These are phyloP conservation scores for Saccharomyces hybrid DNA, from an alignment of 1,139 yeast species.

Conservation along the genomic window DNA sequence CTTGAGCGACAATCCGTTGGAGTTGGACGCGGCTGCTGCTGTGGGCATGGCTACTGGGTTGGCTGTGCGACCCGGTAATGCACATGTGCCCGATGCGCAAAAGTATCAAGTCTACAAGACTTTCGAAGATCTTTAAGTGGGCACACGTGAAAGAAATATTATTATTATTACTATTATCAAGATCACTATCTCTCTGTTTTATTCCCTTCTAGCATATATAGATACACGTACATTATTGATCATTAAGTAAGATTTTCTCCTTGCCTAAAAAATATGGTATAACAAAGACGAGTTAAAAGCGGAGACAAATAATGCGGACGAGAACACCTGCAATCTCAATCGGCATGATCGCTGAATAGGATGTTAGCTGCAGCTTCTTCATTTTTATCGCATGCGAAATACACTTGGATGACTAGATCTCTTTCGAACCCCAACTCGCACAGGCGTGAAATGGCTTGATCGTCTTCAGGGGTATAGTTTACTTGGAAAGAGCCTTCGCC, in stretches of 20 bases:
- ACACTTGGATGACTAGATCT: slow-evolving; percentile 81
- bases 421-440: slow-evolving; percentile 92
- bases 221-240: neutral
- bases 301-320: neutral
- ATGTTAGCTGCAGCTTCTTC: slow-evolving; percentile 95
- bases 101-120: slow-evolving; percentile 9
- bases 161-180: neutral
- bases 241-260: neutral
- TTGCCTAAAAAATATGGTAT: neutral
- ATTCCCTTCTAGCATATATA: neutral
- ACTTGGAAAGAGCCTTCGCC: slow-evolving; percentile 30
- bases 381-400: slow-evolving; percentile 95
- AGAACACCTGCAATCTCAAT: slow-evolving; percentile 8
- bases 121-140: neutral
- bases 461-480: slow-evolving; percentile 65
- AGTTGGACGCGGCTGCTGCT: slow-evolving; percentile 60
- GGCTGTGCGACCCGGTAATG: slow-evolving; percentile 73
- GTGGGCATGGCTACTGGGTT: slow-evolving; percentile 57
- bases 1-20: slow-evolving; percentile 65
- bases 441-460: slow-evolving; percentile 76
- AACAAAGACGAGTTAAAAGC: neutral
- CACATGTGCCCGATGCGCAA: slow-evolving; percentile 35
- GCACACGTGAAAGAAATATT: neutral
- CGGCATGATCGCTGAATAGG: slow-evolving; percentile 42
- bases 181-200: neutral